phyloP scores from a whole-genome alignment of 129 eudicot species.

The Flaveria robusta region DNA sequence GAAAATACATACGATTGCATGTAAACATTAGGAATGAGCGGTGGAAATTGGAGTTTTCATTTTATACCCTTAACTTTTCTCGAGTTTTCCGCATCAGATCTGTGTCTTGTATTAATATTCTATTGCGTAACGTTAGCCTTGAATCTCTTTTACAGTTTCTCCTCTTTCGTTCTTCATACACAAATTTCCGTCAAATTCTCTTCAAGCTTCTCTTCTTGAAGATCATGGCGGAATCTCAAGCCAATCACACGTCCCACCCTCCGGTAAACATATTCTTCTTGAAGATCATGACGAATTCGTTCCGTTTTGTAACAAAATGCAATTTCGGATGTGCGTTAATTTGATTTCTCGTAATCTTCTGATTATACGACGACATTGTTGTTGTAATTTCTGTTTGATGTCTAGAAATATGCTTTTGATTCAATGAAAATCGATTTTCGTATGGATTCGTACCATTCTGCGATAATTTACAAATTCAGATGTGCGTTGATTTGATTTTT shows the following conservation, averaged over 20 bases:
- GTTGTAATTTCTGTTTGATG: neutral
- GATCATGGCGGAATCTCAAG: constrained; percentile 56
- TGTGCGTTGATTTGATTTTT: neutral
- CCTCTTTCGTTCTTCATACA: neutral
- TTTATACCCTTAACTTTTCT: constrained; percentile 27
- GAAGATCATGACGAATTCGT: too few relatives aligned
- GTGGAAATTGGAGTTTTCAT: constrained; percentile 6
- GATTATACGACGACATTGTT: neutral
- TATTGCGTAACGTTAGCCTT: constrained; percentile 1
- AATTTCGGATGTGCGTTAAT: neutral
- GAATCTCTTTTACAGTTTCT: constrained; percentile 4
- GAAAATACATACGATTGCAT: neutral
- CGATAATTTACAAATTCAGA: neutral
- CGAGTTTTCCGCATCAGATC: constrained; percentile 42
- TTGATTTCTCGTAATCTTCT: neutral
- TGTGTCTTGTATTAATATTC: constrained; percentile 18
- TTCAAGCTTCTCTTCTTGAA: constrained; percentile 27
- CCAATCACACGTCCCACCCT: constrained; percentile 33
- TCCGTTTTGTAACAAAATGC: neutral
- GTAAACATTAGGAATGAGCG: constrained; percentile 3
- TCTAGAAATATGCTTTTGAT: neutral
- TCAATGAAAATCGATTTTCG: neutral
- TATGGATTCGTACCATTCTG: neutral
- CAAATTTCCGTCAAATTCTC: constrained; percentile 31
- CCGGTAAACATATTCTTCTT: constrained; percentile 21